Percentiles rank a stretch among this genome's conserved stretches.
These are phyloP conservation scores for Plasmodium billcollinsi DNA, from an alignment of 169 alveolate genomes.

Conservation along the genomic window DNA sequence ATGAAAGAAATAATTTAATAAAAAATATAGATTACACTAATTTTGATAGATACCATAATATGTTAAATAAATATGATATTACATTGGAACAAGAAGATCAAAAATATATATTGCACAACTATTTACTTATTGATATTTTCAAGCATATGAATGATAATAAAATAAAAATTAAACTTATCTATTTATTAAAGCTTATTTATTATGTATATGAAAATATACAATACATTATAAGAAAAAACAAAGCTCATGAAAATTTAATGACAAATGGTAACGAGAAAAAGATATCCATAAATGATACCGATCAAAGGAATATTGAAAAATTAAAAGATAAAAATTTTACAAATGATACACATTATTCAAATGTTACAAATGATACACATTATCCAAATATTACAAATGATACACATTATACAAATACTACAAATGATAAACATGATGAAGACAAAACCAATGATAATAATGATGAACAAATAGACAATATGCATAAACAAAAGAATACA, in stretches of 20 bases:
- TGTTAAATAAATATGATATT: constrained; percentile 25
- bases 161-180: constrained; percentile 53
- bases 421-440: background rate
- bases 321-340: background rate
- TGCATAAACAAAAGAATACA: background rate
- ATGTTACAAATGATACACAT: no score
- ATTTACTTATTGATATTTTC: constrained; percentile 55
- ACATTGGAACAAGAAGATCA: constrained; percentile 33
- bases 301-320: background rate
- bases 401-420: no score
- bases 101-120: constrained; percentile 41
- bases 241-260: background rate
- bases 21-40: constrained; percentile 48
- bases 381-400: no score
- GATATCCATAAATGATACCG: background rate
- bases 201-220: constrained; percentile 67
- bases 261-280: no score
- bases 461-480: background rate
- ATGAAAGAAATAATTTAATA: constrained; percentile 21
- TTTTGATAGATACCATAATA: constrained; percentile 10
- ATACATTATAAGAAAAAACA: constrained; percentile 17
- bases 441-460: background rate
- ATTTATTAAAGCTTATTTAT: constrained; percentile 53
- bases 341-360: background rate
- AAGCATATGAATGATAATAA: constrained; percentile 56